These are phyloP conservation scores for Russula foetens DNA, from an alignment of 768 basidiomycete species.

Conservation along the genomic window DNA sequence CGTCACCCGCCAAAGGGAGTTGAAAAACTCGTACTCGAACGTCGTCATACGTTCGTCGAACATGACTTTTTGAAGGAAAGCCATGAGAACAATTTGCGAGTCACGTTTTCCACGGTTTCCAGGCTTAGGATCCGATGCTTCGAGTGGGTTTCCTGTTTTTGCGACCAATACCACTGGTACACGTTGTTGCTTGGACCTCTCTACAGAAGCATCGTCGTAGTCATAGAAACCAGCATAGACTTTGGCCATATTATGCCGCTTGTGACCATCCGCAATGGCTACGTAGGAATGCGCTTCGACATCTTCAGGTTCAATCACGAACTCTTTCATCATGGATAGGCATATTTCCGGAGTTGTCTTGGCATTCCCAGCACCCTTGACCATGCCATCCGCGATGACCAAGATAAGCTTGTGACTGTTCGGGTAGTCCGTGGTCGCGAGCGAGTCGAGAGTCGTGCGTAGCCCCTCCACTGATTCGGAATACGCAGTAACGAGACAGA, in stretches of 20 bases:
- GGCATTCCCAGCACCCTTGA: constrained; percentile 87
- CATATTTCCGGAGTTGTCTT: constrained; percentile 92
- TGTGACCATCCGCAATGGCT: constrained; percentile 99
- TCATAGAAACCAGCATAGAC: constrained; percentile 97
- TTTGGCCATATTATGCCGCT: constrained; percentile 98
- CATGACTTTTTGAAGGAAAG: constrained; percentile 98
- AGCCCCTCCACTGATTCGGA: constrained; percentile 96
- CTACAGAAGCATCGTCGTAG: constrained; percentile 86
- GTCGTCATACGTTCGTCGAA: constrained; percentile 99
- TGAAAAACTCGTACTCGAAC: constrained; percentile 99
- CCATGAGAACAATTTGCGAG: constrained; percentile 96
- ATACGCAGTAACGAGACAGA: constrained; percentile 96
- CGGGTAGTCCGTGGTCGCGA: constrained; percentile 97
- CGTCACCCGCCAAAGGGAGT: constrained; percentile 91
- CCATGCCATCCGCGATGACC: constrained; percentile 97
- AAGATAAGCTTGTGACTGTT: constrained; percentile 95
- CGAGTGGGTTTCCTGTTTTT: constrained; percentile 90
- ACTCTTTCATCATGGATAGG: constrained; percentile 95
- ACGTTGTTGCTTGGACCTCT: constrained; percentile 89
- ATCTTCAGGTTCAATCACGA: constrained; percentile 69
- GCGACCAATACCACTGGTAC: constrained; percentile 95
- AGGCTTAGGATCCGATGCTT: constrained; percentile 83
- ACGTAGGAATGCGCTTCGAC: constrained; percentile 95
- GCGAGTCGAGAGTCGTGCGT: constrained; percentile 94
- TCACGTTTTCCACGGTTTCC: constrained; percentile 99